Percentiles rank a stretch among this genome's conserved stretches.
phyloP scores from a whole-genome alignment of 345 rosid genomes.

The Eucalyptus viminalis region DNA sequence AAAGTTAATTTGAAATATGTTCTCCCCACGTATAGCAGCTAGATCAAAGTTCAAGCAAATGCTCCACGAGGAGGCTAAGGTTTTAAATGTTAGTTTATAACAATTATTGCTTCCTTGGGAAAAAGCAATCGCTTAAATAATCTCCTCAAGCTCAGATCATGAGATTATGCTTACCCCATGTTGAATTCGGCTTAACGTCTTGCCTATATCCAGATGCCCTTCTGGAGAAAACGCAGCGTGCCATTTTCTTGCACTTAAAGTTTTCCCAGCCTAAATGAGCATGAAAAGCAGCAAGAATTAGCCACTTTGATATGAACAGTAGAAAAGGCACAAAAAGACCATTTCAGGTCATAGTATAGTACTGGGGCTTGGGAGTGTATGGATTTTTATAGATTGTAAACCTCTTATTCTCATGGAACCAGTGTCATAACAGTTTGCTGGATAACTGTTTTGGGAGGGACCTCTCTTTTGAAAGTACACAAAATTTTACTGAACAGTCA shows the following conservation, averaged over 20 bases:
- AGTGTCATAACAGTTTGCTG: background rate
- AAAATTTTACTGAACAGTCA: background rate
- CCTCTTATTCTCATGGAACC: background rate
- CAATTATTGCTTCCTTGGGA: background rate
- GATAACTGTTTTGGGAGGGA: background rate
- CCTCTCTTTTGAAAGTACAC: background rate
- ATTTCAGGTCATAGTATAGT: background rate
- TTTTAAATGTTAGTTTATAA: background rate
- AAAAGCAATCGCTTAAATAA: background rate
- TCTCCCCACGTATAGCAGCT: background rate
- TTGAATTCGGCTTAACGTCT: conserved; percentile 72
- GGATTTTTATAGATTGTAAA: background rate
- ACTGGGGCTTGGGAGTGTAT: background rate
- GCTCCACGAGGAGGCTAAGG: background rate
- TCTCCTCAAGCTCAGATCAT: background rate
- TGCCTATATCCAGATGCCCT: conserved; percentile 71
- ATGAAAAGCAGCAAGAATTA: background rate
- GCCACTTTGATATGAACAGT: background rate
- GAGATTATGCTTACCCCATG: conserved; percentile 48
- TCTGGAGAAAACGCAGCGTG: conserved; percentile 73
- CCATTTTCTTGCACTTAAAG: conserved; percentile 98
- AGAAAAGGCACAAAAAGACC: background rate
- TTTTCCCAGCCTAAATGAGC: conserved; percentile 78
- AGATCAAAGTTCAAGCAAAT: background rate
- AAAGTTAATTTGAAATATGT: background rate